Base-by-base conservation (phyloP, 345 rosid species). In the Ailanthus altissimus region DNA sequence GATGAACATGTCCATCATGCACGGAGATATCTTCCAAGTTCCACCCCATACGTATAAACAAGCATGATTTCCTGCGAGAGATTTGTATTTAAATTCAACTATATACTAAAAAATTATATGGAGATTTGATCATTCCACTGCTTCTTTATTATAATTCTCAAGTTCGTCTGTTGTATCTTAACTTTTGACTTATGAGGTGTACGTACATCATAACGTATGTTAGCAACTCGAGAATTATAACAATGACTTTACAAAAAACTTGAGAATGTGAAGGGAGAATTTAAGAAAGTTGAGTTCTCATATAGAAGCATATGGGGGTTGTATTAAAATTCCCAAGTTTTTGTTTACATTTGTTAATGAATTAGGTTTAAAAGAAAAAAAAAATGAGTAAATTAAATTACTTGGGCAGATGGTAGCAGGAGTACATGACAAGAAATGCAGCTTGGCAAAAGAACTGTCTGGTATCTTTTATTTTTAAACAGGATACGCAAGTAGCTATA, bases 1-100 rank as follows among this genome's bases (percentile, higher is more conserved):
- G 3, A 49, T 40, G 56, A 23, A 38, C 62, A 63, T 36, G 43
- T 8, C 2, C 45, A 36, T 63, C 45, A 16, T 63, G 9, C 23
- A 38, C 5, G 23, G 10, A 36, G 5, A 36, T 18, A 42, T 40
- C 26, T 42, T 42, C 49, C 18, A 28, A 18, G 21, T 21, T 16
- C 57, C 57, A 16, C 20, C 8, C 62, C 47, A 53, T 23, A 50
- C 75, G 75, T 72, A 21, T 40, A 57, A 72, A 40, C 51, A 72
- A 72, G 75, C 64, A 72, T 38, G 36, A 53, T 36, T 25, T 18
- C 49, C 13, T 53, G 62, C 74, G 16, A 71, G 7, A 10, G 74
- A 70, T 53, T 70, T 32, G 0, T 47, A 68, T 16, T 49, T 1
- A 15, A 49, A 28, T 69, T 26, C 18, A 47, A 49, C 6, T 26